These are phyloP conservation scores for Isatis lusitanica DNA, from an alignment of 441 rosid species.

Conservation along the genomic window DNA sequence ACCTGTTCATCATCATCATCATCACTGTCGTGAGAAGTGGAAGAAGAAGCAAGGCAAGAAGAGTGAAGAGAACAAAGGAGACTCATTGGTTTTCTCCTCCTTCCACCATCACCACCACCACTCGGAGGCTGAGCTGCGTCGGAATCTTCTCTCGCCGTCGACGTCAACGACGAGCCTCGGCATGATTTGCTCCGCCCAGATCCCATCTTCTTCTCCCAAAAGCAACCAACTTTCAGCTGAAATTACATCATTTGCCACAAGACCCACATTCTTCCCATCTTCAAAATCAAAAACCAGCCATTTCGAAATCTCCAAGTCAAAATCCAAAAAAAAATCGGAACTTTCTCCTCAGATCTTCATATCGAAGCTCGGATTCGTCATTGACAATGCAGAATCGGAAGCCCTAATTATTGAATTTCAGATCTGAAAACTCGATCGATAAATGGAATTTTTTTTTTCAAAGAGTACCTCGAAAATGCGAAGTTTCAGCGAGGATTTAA, in stretches of 20 bases:
- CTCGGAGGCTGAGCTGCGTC: slow-evolving; percentile 5
- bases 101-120: slow-evolving; percentile 31
- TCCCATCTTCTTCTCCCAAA: slow-evolving; percentile 61
- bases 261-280: slow-evolving; percentile 1
- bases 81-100: slow-evolving; percentile 55
- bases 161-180: slow-evolving; percentile 39
- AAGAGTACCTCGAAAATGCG: slow-evolving; percentile 6
- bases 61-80: slow-evolving; percentile 61
- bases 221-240: background rate
- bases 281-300: slow-evolving; percentile 23
- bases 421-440: slow-evolving; percentile 40
- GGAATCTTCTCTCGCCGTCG: slow-evolving; percentile 15
- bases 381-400: slow-evolving; percentile 6
- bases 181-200: slow-evolving; percentile 73
- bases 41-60: slow-evolving; percentile 65
- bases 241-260: slow-evolving; percentile 36
- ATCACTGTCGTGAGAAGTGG: slow-evolving; percentile 55
- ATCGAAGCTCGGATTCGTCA: slow-evolving; percentile 18
- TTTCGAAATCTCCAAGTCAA: slow-evolving; percentile 7
- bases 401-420: slow-evolving; percentile 2
- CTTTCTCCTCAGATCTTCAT: slow-evolving; percentile 20
- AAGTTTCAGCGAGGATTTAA: slow-evolving; percentile 2
- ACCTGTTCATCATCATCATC: slow-evolving; percentile 47
- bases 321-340: slow-evolving; percentile 7
- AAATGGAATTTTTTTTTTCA: no score